Evolutionary conservation across 257 asterid genomes (phyloP), one percentile per base, ranked within the genome.

Genomic region (Plantago ovata): DNA sequence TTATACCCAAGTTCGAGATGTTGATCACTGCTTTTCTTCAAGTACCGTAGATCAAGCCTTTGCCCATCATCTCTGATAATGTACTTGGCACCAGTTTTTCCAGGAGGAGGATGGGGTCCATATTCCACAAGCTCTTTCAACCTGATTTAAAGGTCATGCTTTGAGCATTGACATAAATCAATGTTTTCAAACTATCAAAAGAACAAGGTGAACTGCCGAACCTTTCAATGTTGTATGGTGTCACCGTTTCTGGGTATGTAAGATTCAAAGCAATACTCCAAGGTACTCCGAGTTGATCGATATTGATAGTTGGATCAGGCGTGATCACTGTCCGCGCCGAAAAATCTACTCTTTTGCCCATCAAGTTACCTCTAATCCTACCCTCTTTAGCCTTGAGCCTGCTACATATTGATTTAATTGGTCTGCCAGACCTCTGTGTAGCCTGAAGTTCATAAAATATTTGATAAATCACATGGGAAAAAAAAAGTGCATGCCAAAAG

Each of bases 21-120:
- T 61, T 81, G 89, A 70, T 93, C 97, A 50, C 96, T 93, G 83
- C 96, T 93, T 74, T 93, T 93, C 80, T 93, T 93, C 84, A 93
- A 75, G 74, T 89, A 89, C 36, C 99, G 87, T 33, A 93, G 96
- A 80, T 93, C 99, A 72, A 93, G 99, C 89, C 99, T 82, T 78
- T 93, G 99, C 1, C 99, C 99, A 19, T 93, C 99, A 66, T 89
- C 99, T 80, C 99, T 84, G 68, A 93, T 93, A 63, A 93, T 93
- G 77, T 93, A 89, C 72, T 77, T 93, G 13, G 98, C 98, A 66
- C 98, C 98, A 57, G 99, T 93, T 89, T 89, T 93, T 19, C 99
- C 97, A 60, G 99, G 95, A 66, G 99, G 99, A 24, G 99, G 99
- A 77, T 93, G 97, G 40, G 99, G 97, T n/a, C 99, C 99, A 75